Evolutionary conservation across 2,329 filamentous ascomycete species (phyloP), one percentile per base, ranked within the genome.

Genomic region (Paraconiothyrium brasiliense): DNA sequence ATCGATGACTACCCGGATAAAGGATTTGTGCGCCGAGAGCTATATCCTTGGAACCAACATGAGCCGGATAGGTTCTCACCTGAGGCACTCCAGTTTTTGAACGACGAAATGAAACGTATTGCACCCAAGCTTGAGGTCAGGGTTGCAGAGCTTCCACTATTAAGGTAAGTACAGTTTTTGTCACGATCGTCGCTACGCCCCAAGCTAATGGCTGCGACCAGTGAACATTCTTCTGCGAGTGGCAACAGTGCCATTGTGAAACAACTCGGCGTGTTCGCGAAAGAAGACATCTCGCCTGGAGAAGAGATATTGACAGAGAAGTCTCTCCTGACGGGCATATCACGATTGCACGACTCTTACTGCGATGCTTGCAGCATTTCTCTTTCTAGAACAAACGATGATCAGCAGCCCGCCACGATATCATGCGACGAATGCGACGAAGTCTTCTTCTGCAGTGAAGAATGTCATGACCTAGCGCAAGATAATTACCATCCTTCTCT

Each of bases 201-300:
- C 27, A 9, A 34, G 11, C 2, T n/a, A n/a, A 30, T 30, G 27
- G 20, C n/a, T 20, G 9, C 27, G 6, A 32, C 13, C 37, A 67
- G 58, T 59, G 57, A 69, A 44, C 39, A 63, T 32, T 57, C 82
- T 85, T 61, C 73, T 72, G 30, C 83, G 82, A 66, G 81, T 84
- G n/a, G 81, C 81, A 44, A 85, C 84, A 16, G 81, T 20, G 84
- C 9, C 24, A 90, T 86, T 5, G 89, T 89, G 68, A 86, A 87
- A 62, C 95, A 99, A 78, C 86, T 99, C 0, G 95, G 95, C 4
- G 85, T 99, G 3, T 98, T 98, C 76, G 94, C 94, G 8, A 92
- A 89, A 69, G 86, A 92, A 65, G 90, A 97, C 67, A 92, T 98
- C 41, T 80, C 83, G 0, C 87, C 93, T 0, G 92, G 91, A 10